A percentile compares a stretch with the other conserved stretches of the same genome.
These are phyloP conservation scores for Aegilops bicornis DNA, from an alignment of 176 grass and related monocot species.

Conservation along the genomic window DNA sequence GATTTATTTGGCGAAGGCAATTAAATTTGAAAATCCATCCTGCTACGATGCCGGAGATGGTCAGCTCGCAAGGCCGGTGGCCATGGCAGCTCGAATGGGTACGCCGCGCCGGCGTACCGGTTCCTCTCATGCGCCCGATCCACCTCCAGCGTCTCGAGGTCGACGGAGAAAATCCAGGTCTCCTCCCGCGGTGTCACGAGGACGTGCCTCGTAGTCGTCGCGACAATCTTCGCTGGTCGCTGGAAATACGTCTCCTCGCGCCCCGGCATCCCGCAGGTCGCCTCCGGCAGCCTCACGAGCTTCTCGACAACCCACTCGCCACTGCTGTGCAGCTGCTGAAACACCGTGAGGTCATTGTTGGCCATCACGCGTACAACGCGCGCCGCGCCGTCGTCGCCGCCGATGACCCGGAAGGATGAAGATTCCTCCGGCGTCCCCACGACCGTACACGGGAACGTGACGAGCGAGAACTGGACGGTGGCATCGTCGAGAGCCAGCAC, in stretches of 20 bases:
- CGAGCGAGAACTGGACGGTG: slow-evolving; percentile 16
- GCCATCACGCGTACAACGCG: neutral
- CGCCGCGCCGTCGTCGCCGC: neutral
- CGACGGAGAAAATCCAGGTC: slow-evolving; percentile 25
- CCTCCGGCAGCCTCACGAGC: neutral
- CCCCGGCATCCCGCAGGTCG: neutral
- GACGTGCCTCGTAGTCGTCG: neutral
- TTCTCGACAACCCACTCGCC: slow-evolving; percentile 19
- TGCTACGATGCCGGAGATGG: neutral
- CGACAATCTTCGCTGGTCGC: neutral
- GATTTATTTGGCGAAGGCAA: too few species aligned
- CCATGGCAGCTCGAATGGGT: slow-evolving; percentile 14
- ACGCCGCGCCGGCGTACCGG: neutral
- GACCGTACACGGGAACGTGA: neutral
- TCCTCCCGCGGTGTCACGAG: neutral
- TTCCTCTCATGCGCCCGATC: neutral
- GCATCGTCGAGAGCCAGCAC: slow-evolving; percentile 22
- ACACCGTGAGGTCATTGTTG: neutral
- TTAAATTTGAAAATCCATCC: too few species aligned
- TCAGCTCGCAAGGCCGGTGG: neutral
- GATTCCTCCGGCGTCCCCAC: neutral
- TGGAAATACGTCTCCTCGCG: neutral
- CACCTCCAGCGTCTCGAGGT: neutral
- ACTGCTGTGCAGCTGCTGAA: too few species aligned
- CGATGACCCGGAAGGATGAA: slow-evolving; percentile 6